Base-by-base conservation (phyloP, 2,329 filamentous ascomycete genomes). In the Fusarium sp. region DNA sequence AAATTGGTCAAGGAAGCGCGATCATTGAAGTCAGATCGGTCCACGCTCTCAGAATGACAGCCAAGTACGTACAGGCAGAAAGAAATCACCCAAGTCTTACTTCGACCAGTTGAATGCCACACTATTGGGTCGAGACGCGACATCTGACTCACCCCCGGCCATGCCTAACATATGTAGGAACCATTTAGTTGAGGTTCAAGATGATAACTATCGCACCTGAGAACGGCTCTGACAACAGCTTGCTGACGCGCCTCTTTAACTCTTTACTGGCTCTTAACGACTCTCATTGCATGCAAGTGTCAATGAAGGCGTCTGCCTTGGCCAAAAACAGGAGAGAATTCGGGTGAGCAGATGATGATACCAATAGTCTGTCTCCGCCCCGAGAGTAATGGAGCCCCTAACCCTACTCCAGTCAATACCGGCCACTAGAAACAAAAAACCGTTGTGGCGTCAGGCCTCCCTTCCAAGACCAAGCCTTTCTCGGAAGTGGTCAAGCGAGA, bases 361-460 rank as follows among this genome's bases (percentile, higher is more conserved):
- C 67, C 65, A 69, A 70, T 70, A 64, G 62, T 65, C 51, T 55
- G 60, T 66, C 59, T 55, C 68, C 55, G 64, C 57, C 63, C 62
- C 46, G 54, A 57, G 52, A 47, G 55, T 67, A 61, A 65, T 67
- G 61, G 65, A 59, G 52, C 58, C 62, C 39, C 43, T 62, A 63
- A 52, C 54, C 50, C 52, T 61, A 50, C 57, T 49, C 49, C 42
- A 58, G 43, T 49, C 44, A 29, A 36, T 37, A 56, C 57, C 61
- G 57, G 61, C 65, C 67, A 58, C 67, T 68, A 70, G 60, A 68
- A 66, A 56, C 62, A 63, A 56, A 67, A 67, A 70, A 67, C 63
- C 67, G 67, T 70, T 70, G 67, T 70, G 65, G 67, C 67, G 56
- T 51, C 57, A 59, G 49, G 60, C 55, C 61, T 63, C 53, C 60